A percentile compares a stretch with the other conserved stretches of the same genome.
phyloP scores from a whole-genome alignment of 441 rosid species.

The Erodium trifolium region DNA sequence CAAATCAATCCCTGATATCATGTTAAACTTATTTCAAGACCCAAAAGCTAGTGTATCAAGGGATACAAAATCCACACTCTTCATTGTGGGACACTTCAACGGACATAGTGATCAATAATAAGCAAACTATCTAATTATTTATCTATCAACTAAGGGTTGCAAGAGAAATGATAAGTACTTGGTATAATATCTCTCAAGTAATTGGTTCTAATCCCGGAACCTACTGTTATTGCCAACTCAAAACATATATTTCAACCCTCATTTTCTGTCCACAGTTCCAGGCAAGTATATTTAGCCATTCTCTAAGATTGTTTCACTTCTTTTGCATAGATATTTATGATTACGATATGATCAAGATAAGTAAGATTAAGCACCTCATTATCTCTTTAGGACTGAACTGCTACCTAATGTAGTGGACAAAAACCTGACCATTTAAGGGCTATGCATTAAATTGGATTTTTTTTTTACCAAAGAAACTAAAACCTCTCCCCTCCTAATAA shows the following conservation, averaged over 20 bases:
- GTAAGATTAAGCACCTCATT: neutral
- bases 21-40: too few species aligned
- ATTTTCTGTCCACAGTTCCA: neutral
- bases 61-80: too few species aligned
- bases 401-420: neutral
- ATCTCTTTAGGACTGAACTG: neutral
- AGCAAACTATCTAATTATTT: neutral
- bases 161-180: neutral
- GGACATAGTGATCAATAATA: neutral
- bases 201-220: neutral
- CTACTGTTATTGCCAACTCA: too few species aligned
- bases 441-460: neutral
- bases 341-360: neutral
- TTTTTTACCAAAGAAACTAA: neutral
- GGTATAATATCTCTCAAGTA: neutral
- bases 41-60: too few species aligned
- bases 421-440: conserved; percentile 3
- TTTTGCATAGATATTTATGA: neutral
- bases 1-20: too few species aligned
- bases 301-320: neutral
- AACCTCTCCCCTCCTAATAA: neutral
- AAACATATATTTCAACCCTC: neutral
- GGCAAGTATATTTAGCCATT: conserved; percentile 1
- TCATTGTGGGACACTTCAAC: too few species aligned
- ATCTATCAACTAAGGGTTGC: neutral